These are phyloP conservation scores for Macrolepiota dolichaula DNA, from an alignment of 768 basidiomycete species.

Conservation along the genomic window DNA sequence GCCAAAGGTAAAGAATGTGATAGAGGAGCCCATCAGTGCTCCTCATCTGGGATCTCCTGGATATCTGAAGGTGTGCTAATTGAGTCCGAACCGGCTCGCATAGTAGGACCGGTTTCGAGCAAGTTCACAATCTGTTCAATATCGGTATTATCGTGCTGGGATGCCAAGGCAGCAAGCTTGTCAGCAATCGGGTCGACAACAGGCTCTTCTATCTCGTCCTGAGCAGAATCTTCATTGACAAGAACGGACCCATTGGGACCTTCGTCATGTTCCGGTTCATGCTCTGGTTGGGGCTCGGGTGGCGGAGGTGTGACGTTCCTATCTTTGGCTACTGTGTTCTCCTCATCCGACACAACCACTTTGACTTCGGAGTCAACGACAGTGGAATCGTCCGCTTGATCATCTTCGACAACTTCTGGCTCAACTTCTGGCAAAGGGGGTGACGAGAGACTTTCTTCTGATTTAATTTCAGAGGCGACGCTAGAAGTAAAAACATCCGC, in stretches of 20 bases:
- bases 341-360: constrained; percentile 1
- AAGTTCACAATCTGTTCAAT: constrained; percentile 67
- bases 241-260: constrained; percentile 5
- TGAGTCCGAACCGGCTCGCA: constrained; percentile 39
- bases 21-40: constrained; percentile 12
- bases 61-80: constrained; percentile 53
- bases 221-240: background rate
- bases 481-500: constrained; percentile 12
- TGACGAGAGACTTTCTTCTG: background rate
- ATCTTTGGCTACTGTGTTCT: background rate
- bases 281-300: constrained; percentile 7
- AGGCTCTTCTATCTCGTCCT: constrained; percentile 10
- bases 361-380: background rate
- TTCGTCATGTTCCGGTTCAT: background rate
- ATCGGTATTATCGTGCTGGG: constrained; percentile 30
- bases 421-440: constrained; percentile 1
- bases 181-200: constrained; percentile 1
- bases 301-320: background rate
- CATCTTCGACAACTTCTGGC: background rate
- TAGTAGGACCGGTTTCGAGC: constrained; percentile 44
- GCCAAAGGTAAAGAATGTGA: constrained; percentile 1
- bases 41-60: constrained; percentile 50
- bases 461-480: background rate
- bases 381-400: background rate
- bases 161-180: background rate